Base-by-base conservation (phyloP, 2,329 filamentous ascomycete species). In the Arthrobotrys pseudoclavata region DNA sequence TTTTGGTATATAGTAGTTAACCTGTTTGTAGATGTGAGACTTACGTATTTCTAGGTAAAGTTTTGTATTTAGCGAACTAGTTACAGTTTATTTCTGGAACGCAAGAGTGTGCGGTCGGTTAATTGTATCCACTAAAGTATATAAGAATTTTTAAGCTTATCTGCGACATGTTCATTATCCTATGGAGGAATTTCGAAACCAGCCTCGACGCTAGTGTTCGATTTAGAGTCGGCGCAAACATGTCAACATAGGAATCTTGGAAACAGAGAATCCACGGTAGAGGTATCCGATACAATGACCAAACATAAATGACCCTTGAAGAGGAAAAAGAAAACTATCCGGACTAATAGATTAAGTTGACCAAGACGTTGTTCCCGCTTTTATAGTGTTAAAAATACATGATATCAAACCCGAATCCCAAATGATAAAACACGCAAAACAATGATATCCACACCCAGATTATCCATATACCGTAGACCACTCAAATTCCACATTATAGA, bases 351-450 rank as follows among this genome's bases (percentile, higher is more conserved):
- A 57, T 22, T 10, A 7, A 20, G 4, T 24, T 26, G 9, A 60
- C 1, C 6, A 60, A 42, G 5, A 60, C 34, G 10, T 24, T 42
- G 42, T 42, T 10, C 10, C 20, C 31, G 55, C 34, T 60, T 60
- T 60, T 60, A 42, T 22, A 31, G 22, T 24, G 3, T 37, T 40
- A 42, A 60, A 60, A 60, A 60, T 60, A 60, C 55, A 60, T 60
- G 9, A 81, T 22, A 62, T 84, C 31, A 80, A 83, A n/a, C 79
- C 80, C 5, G 81, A 81, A 12, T 80, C 82, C 81, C 81, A 20
- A 45, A 83, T 80, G 60, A 63, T 83, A 63, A 81, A 74, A 45
- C 74, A 80, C 34, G 47, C 47, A 80, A 82, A 42, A 60, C 34
- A 34, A 57, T 22, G 15, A 53, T 31, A 53, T 3, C n/a, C 24